Evolutionary conservation across 2,329 filamentous ascomycete genomes (phyloP).

Genomic region (Fusarium hostae): DNA sequence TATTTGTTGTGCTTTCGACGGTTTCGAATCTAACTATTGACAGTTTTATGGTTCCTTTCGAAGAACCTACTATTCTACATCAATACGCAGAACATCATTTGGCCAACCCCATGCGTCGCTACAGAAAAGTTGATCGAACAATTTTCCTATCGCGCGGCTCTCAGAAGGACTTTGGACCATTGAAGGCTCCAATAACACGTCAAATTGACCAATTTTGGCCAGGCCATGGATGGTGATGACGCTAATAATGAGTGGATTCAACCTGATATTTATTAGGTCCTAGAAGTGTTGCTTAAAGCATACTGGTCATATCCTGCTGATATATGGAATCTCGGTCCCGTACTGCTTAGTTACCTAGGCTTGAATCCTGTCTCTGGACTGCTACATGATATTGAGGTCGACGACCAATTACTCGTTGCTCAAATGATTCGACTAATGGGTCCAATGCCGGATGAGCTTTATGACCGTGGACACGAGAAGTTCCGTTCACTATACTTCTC

Average conservation of each 20-base stretch:
- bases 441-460: slow-evolving; percentile 41
- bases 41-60: slow-evolving; percentile 44
- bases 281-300: slow-evolving; percentile 46
- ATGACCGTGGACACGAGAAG: slow-evolving; percentile 34
- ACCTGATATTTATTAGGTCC: slow-evolving; percentile 40
- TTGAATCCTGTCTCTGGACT: slow-evolving; percentile 44
- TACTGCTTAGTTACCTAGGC: slow-evolving; percentile 47
- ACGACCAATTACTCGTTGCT: slow-evolving; percentile 42
- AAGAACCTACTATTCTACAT: slow-evolving; percentile 36
- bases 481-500: slow-evolving; percentile 37
- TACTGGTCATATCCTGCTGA: slow-evolving; percentile 49
- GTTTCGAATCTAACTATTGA: slow-evolving; percentile 40
- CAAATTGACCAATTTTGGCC: slow-evolving; percentile 46
- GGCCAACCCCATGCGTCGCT: slow-evolving; percentile 38
- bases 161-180: slow-evolving; percentile 30
- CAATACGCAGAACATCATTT: slow-evolving; percentile 40
- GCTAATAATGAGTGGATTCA: slow-evolving; percentile 44
- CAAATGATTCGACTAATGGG: slow-evolving; percentile 48
- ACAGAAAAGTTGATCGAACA: slow-evolving; percentile 36
- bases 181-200: slow-evolving; percentile 41
- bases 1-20: slow-evolving; percentile 38
- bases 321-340: slow-evolving; percentile 47
- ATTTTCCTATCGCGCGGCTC: slow-evolving; percentile 39
- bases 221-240: slow-evolving; percentile 41
- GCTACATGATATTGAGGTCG: slow-evolving; percentile 32